Evolutionary conservation across 2,329 filamentous ascomycete genomes (phyloP).

Genomic region (Fusarium algeriense): DNA sequence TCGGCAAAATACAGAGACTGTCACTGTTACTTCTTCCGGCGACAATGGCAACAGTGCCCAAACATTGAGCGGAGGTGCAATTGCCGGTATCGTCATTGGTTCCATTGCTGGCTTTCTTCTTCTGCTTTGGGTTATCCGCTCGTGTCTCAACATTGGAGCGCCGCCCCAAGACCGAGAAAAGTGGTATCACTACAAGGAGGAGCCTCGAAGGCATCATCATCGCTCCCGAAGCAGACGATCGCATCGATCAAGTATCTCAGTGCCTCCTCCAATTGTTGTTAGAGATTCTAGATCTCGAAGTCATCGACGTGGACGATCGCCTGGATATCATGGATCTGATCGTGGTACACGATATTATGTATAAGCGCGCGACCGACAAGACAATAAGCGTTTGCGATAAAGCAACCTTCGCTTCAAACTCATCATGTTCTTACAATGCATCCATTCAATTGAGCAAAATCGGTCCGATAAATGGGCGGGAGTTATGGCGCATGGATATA

Average conservation of each 20-base stretch:
- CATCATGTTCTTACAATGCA: background rate
- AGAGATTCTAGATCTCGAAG: constrained; percentile 39
- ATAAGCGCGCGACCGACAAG: background rate
- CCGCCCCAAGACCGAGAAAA: constrained; percentile 51
- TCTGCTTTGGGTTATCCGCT: constrained; percentile 61
- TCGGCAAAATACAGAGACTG: constrained; percentile 45
- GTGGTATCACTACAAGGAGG: constrained; percentile 51
- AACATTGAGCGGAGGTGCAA: constrained; percentile 60
- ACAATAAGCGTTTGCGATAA: background rate
- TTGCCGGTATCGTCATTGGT: constrained; percentile 44
- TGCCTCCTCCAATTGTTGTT: constrained; percentile 43
- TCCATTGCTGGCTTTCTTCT: constrained; percentile 49
- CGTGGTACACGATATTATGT: constrained; percentile 37
- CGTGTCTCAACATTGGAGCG: constrained; percentile 57
- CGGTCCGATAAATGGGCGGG: background rate
- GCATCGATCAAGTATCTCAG: constrained; percentile 43
- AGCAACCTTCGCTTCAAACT: background rate
- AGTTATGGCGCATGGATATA: background rate
- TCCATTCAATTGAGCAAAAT: background rate
- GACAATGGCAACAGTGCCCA: constrained; percentile 25
- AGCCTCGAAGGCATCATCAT: constrained; percentile 38
- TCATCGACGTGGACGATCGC: constrained; percentile 28
- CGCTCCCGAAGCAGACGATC: constrained; percentile 41
- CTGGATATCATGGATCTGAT: constrained; percentile 32
- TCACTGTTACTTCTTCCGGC: constrained; percentile 48